Evolutionary conservation across 169 alveolate genomes (phyloP).

Genomic region (Miamiensis avidus): DNA sequence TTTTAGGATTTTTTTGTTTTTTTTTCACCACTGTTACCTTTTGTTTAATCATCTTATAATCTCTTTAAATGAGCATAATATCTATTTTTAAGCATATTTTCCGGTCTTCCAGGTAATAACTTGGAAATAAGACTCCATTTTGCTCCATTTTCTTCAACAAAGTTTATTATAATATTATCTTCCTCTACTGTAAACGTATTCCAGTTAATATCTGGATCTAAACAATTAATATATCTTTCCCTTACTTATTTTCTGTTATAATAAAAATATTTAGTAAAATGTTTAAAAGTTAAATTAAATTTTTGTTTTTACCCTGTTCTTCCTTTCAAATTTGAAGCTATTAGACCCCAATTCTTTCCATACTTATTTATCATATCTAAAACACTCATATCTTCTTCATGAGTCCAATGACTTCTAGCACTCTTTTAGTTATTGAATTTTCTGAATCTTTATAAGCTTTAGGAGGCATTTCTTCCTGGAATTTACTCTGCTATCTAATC

Average conservation of each 20-base stretch:
- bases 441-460: slow-evolving; percentile 34
- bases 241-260: slow-evolving; percentile 69
- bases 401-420: slow-evolving; percentile 26
- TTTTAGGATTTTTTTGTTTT: background rate
- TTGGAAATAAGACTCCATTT: slow-evolving; percentile 71
- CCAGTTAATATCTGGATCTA: slow-evolving; percentile 65
- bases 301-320: background rate
- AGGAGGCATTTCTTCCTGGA: slow-evolving; percentile 32
- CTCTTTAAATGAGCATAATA: slow-evolving; percentile 72
- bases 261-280: slow-evolving; percentile 22
- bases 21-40: background rate
- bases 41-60: slow-evolving; percentile 27
- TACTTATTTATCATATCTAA: slow-evolving; percentile 14
- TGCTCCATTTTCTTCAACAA: slow-evolving; percentile 61
- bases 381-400: slow-evolving; percentile 20
- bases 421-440: slow-evolving; percentile 13
- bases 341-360: slow-evolving; percentile 38
- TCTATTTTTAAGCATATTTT: slow-evolving; percentile 77
- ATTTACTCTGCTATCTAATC: slow-evolving; percentile 9
- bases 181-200: slow-evolving; percentile 65
- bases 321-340: slow-evolving; percentile 8
- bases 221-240: slow-evolving; percentile 77
- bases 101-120: slow-evolving; percentile 72
- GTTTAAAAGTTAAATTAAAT: slow-evolving; percentile 21
- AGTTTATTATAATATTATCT: slow-evolving; percentile 57